These are phyloP conservation scores for Teunomyces lycoperdinae DNA, from an alignment of 805 yeast species.

Conservation along the genomic window DNA sequence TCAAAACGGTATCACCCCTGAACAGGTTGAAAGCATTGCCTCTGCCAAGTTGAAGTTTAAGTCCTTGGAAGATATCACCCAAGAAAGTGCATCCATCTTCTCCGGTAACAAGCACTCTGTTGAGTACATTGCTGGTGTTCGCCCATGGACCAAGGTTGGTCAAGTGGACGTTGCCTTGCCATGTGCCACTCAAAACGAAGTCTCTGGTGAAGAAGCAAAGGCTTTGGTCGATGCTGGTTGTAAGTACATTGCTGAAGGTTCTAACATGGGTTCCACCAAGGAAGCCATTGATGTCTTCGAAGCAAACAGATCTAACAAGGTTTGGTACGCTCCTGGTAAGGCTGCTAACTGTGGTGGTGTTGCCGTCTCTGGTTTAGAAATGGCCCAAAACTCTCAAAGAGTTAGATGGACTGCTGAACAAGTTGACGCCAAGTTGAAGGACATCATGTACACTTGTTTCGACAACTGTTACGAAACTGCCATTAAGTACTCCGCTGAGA, in stretches of 20 bases:
- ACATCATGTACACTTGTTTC: conserved; percentile 91
- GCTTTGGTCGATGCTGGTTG: conserved; percentile 89
- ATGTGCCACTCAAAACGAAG: conserved; percentile 98
- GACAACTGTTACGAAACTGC: conserved; percentile 90
- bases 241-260: conserved; percentile 96
- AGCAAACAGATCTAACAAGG: conserved; percentile 63
- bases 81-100: conserved; percentile 53
- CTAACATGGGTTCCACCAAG: conserved; percentile 98
- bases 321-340: conserved; percentile 99
- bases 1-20: conserved; percentile 78
- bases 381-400: conserved; percentile 99
- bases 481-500: conserved; percentile 69
- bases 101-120: conserved; percentile 45
- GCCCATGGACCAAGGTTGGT: conserved; percentile 95
- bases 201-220: conserved; percentile 94
- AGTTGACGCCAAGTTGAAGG: conserved; percentile 87
- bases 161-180: conserved; percentile 95
- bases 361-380: conserved; percentile 96
- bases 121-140: conserved; percentile 86
- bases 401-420: conserved; percentile 86
- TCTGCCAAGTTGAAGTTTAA: conserved; percentile 79
- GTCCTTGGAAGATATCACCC: conserved; percentile 66
- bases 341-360: conserved; percentile 99
- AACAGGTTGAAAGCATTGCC: conserved; percentile 71
- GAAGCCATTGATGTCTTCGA: conserved; percentile 96